phyloP scores from a whole-genome alignment of 2,329 filamentous ascomycete genomes.

The Rutstroemia sp. region DNA sequence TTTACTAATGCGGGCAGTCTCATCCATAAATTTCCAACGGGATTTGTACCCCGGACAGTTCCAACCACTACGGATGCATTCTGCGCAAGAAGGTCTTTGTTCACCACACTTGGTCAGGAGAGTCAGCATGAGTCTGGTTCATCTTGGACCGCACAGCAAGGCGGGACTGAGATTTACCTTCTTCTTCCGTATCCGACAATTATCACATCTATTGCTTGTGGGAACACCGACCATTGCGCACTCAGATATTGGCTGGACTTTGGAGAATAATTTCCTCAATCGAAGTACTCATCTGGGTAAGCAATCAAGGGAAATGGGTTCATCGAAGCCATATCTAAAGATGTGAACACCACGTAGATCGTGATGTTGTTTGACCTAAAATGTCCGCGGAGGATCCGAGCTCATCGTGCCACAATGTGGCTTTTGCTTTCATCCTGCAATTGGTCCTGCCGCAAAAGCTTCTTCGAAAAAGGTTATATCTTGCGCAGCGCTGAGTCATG shows the following conservation, averaged over 20 bases:
- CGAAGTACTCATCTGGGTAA: too few species aligned
- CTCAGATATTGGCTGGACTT: neutral
- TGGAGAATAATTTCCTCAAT: neutral
- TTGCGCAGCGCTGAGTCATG: neutral
- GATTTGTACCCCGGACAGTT: constrained; percentile 12
- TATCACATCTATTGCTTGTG: constrained; percentile 14
- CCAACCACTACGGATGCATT: constrained; percentile 15
- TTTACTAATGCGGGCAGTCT: constrained; percentile 6
- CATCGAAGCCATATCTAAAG: neutral
- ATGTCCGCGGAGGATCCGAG: neutral
- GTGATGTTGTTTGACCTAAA: neutral
- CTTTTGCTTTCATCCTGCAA: neutral
- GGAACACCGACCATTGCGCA: constrained; percentile 12
- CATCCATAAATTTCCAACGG: constrained; percentile 16
- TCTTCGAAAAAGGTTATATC: neutral
- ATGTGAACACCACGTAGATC: neutral
- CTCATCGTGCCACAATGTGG: neutral
- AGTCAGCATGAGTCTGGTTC: neutral
- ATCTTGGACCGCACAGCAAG: neutral
- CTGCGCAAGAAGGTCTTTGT: constrained; percentile 13
- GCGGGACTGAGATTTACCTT: constrained; percentile 7
- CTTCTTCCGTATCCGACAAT: constrained; percentile 17
- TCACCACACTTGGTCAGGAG: constrained; percentile 12
- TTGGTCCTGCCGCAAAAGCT: neutral
- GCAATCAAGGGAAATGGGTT: neutral